A percentile compares a stretch with the other conserved stretches of the same genome.
These are phyloP conservation scores for Chaetomium cochliodes DNA, from an alignment of 495 filamentous ascomycete genomes.

Conservation along the genomic window DNA sequence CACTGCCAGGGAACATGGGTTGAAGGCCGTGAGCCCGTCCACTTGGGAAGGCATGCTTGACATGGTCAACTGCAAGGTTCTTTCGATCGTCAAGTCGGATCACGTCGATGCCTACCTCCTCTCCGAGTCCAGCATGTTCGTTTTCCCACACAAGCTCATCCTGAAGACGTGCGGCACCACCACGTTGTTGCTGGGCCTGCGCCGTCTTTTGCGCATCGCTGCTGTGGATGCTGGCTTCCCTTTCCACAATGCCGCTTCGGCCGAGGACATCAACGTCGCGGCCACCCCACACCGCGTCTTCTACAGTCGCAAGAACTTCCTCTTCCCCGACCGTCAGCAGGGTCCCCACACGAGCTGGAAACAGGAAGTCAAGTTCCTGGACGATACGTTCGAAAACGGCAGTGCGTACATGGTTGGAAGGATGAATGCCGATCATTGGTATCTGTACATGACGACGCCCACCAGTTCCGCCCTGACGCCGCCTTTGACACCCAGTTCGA, in stretches of 20 bases:
- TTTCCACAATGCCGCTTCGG: conserved; percentile 48
- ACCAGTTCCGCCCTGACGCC: conserved; percentile 73
- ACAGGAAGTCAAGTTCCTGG: conserved; percentile 87
- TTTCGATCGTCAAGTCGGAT: conserved; percentile 92
- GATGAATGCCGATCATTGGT: conserved; percentile 99
- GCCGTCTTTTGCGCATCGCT: conserved; percentile 87
- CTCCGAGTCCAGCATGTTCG: conserved; percentile 99
- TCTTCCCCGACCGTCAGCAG: conserved; percentile 91
- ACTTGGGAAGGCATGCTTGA: conserved; percentile 97
- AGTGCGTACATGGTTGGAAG: conserved; percentile 99
- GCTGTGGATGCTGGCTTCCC: conserved; percentile 85
- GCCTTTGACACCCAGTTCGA: conserved; percentile 65
- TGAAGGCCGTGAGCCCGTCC: conserved; percentile 81
- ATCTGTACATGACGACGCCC: conserved; percentile 91
- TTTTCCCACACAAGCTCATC: conserved; percentile 98
- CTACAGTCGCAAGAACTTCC: conserved; percentile 97
- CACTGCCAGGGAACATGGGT: conserved; percentile 65
- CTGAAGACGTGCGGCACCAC: conserved; percentile 99
- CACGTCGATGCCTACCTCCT: conserved; percentile 96
- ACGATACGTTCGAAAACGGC: conserved; percentile 83
- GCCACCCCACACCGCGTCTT: conserved; percentile 94
- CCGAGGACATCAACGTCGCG: conserved; percentile 61
- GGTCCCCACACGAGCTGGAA: conserved; percentile 97
- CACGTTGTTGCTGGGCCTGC: conserved; percentile 84
- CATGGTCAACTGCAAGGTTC: conserved; percentile 95